Conservation (phyloP, 106 monocot species). For the Alisma plantagoaquatica region DNA sequence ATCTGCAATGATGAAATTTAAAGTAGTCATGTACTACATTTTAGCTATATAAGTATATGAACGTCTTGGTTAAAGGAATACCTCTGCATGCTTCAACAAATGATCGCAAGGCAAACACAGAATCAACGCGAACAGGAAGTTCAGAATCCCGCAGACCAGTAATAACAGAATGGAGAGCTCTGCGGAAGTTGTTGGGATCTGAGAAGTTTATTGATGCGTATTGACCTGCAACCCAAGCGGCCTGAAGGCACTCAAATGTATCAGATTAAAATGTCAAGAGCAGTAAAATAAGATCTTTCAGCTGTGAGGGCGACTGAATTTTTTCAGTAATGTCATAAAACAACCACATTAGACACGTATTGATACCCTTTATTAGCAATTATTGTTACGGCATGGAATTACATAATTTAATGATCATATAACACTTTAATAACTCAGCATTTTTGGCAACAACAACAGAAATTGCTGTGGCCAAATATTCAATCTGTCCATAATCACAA, state of each 20-base stretch:
- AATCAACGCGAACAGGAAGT: slow-evolving; percentile 98
- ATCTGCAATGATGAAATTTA: slow-evolving; percentile 55
- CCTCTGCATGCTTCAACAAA: slow-evolving; percentile 99
- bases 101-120: slow-evolving; percentile 93
- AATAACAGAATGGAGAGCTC: slow-evolving; percentile 70
- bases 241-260: slow-evolving; percentile 26
- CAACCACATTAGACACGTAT: too few species aligned
- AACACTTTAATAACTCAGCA: too few species aligned
- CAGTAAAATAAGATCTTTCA: neutral
- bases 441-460: too few species aligned
- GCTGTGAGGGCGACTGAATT: too few species aligned
- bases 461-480: too few species aligned
- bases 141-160: slow-evolving; percentile 87
- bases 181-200: slow-evolving; percentile 77
- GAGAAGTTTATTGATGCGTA: slow-evolving; percentile 84
- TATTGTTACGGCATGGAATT: too few species aligned
- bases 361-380: too few species aligned
- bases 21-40: too few species aligned
- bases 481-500: too few species aligned
- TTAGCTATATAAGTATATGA: neutral
- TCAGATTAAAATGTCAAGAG: too few species aligned
- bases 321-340: too few species aligned
- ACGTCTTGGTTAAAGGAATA: slow-evolving; percentile 1
- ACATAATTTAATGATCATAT: too few species aligned
- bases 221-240: slow-evolving; percentile 98